These are phyloP conservation scores for Blepharisma stoltei DNA, from an alignment of 73 alveolate species.

Conservation along the genomic window DNA sequence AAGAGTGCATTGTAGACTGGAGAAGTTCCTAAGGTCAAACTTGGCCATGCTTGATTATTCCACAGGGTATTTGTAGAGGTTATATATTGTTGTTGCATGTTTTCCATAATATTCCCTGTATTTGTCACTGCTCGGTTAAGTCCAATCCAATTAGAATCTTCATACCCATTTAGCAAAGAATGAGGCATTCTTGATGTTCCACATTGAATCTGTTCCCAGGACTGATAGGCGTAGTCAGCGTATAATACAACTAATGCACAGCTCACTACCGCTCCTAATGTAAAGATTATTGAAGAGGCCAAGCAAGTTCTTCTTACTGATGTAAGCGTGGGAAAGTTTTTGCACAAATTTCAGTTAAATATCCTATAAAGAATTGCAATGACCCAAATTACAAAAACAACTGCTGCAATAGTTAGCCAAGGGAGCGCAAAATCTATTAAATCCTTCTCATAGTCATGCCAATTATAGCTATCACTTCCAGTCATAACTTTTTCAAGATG, in stretches of 20 bases:
- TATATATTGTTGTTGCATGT: neutral
- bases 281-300: neutral
- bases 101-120: neutral
- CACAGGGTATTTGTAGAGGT: neutral
- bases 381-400: slow-evolving; percentile 4
- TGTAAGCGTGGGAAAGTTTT: neutral
- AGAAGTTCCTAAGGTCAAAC: no score
- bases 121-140: neutral
- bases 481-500: slow-evolving; percentile 21
- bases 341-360: neutral
- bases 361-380: neutral
- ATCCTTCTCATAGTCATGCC: slow-evolving; percentile 16
- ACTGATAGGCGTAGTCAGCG: slow-evolving; percentile 18
- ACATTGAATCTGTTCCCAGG: neutral
- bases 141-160: slow-evolving; percentile 12
- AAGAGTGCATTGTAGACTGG: no score
- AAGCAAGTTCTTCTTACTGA: neutral
- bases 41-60: neutral
- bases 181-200: neutral
- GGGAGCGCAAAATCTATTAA: neutral
- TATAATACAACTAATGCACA: neutral
- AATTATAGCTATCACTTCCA: neutral
- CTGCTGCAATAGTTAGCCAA: slow-evolving; percentile 14
- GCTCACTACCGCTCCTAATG: neutral
- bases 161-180: neutral